A percentile compares a stretch with the other conserved stretches of the same genome.
Conservation (phyloP, 2,329 filamentous ascomycete species). For the Epichloe bromicola region DNA sequence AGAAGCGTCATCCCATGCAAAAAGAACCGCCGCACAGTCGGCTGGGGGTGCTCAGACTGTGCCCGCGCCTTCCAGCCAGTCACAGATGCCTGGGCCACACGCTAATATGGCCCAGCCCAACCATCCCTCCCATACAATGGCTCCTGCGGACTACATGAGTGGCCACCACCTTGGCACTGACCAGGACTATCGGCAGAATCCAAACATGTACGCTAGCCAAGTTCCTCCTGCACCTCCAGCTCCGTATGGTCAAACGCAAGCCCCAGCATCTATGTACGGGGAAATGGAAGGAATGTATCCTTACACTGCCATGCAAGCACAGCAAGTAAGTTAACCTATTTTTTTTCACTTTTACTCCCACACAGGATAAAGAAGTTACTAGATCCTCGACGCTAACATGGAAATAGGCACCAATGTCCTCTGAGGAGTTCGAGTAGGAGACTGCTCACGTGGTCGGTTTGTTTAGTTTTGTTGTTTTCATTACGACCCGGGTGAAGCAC, state of each 20-base stretch:
- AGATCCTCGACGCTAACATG: background rate
- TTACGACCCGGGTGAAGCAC: background rate
- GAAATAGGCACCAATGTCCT: slow-evolving; percentile 28
- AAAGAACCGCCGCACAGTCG: slow-evolving; percentile 50
- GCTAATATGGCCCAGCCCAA: slow-evolving; percentile 38
- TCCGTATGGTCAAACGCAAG: slow-evolving; percentile 65
- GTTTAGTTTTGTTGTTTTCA: background rate
- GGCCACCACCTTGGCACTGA: slow-evolving; percentile 53
- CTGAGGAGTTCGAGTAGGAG: slow-evolving; percentile 33
- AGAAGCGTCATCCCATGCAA: slow-evolving; percentile 76
- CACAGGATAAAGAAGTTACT: background rate
- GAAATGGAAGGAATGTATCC: slow-evolving; percentile 77
- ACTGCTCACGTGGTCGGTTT: background rate
- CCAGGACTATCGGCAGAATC: slow-evolving; percentile 67
- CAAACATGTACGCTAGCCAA: slow-evolving; percentile 69
- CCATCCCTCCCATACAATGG: slow-evolving; percentile 44
- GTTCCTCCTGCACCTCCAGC: slow-evolving; percentile 60
- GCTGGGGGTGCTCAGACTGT: slow-evolving; percentile 29
- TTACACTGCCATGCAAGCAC: slow-evolving; percentile 67
- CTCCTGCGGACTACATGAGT: slow-evolving; percentile 48
- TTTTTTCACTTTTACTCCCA: background rate
- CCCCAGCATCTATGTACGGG: slow-evolving; percentile 56
- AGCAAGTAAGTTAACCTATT: slow-evolving; percentile 50
- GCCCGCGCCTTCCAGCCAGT: slow-evolving; percentile 35
- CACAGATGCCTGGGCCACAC: slow-evolving; percentile 40